These are phyloP conservation scores for Digitaria exilis DNA, from an alignment of 202 grass and related monocot species.

Conservation along the genomic window DNA sequence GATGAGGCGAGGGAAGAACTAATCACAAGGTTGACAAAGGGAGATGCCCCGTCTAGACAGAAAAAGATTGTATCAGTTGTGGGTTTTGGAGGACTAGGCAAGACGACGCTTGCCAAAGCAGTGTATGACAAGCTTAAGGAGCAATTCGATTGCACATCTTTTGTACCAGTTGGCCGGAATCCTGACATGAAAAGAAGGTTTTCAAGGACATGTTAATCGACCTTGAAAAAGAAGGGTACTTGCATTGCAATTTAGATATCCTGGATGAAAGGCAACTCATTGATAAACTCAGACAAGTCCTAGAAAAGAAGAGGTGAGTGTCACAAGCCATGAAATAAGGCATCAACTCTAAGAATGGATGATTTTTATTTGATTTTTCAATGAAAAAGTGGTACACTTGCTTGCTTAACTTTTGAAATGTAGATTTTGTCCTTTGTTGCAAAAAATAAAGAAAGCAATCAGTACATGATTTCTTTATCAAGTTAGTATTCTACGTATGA, in stretches of 20 bases:
- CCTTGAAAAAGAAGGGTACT: no score
- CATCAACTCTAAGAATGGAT: no score
- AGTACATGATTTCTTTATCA: no score
- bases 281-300: not conserved
- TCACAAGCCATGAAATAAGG: no score
- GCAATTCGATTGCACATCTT: not conserved
- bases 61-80: not conserved
- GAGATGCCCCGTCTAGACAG: fast-evolving
- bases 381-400: no score
- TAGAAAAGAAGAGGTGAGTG: not conserved
- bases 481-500: no score
- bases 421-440: no score
- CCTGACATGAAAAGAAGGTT: not conserved
- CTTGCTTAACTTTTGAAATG: no score
- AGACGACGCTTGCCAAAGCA: not conserved
- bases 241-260: not conserved
- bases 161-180: not conserved
- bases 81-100: not conserved
- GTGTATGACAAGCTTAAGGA: not conserved
- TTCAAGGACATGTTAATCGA: not conserved
- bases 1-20: not conserved
- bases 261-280: not conserved
- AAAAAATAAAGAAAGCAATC: no score
- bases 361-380: no score
- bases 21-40: not conserved